phyloP scores from a whole-genome alignment of 2,329 filamentous ascomycete species.

The Penicillium sp. region DNA sequence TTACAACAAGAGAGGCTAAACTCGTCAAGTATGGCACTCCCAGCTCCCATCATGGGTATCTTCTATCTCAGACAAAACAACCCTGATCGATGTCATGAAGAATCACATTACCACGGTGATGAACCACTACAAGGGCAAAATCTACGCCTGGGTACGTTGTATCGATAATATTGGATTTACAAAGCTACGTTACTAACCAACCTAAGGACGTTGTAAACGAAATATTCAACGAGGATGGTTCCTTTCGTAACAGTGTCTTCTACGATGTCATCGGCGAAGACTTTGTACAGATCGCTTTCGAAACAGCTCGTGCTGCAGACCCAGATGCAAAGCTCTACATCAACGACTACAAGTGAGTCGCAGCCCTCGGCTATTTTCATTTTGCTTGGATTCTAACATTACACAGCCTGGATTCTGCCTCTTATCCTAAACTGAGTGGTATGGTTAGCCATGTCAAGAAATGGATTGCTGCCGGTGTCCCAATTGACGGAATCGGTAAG shows the following conservation, averaged over 20 bases:
- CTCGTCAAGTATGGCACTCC: conserved; percentile 38
- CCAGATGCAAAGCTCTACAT: conserved; percentile 70
- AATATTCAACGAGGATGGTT: conserved; percentile 55
- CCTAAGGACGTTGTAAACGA: conserved; percentile 34
- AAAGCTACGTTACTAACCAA: neutral
- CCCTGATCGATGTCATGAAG: conserved; percentile 57
- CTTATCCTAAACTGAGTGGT: conserved; percentile 57
- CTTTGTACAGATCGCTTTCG: conserved; percentile 69
- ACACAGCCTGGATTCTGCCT: conserved; percentile 64
- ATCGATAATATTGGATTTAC: neutral
- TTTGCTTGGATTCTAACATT: neutral
- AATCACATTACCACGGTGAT: conserved; percentile 40
- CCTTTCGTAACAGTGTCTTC: conserved; percentile 62
- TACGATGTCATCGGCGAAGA: conserved; percentile 67
- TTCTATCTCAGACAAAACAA: conserved; percentile 53
- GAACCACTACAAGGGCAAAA: conserved; percentile 36
- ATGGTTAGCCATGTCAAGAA: conserved; percentile 62
- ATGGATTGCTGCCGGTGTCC: conserved; percentile 62
- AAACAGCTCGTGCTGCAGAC: conserved; percentile 65
- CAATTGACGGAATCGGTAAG: conserved; percentile 62
- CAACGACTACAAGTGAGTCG: conserved; percentile 60
- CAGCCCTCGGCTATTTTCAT: neutral
- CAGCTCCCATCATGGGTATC: conserved; percentile 33
- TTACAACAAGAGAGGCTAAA: neutral
- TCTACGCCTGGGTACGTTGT: conserved; percentile 37